A percentile compares a stretch with the other conserved stretches of the same genome.
Conservation (phyloP, 73 alveolate species). For the Paramecium octaurelia region DNA sequence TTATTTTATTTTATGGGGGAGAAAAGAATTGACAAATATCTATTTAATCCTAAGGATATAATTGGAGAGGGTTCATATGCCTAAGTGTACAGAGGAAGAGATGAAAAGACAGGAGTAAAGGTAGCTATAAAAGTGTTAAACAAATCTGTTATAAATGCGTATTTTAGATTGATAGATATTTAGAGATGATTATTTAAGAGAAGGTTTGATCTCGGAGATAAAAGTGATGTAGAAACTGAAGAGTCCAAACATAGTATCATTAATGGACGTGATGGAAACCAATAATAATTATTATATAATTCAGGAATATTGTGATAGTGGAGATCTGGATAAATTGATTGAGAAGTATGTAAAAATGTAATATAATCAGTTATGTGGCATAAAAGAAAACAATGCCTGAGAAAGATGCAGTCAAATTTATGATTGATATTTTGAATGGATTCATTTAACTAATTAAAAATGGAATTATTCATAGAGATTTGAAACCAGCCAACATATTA, state of each 20-base stretch:
- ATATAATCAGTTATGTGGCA: neutral
- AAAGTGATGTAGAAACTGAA: conserved; percentile 53
- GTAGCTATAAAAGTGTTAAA: conserved; percentile 59
- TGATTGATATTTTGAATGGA: conserved; percentile 59
- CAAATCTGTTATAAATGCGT: conserved; percentile 51
- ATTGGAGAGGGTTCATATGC: conserved; percentile 64
- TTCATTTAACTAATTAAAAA: conserved; percentile 44
- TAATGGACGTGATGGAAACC: conserved; percentile 59
- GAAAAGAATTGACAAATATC: conserved; percentile 49
- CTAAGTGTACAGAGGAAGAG: conserved; percentile 57
- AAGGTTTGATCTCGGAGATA: conserved; percentile 55
- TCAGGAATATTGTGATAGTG: conserved; percentile 59
- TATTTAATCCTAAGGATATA: conserved; percentile 21
- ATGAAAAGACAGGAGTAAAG: conserved; percentile 55
- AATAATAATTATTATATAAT: conserved; percentile 54
- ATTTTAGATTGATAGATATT: neutral
- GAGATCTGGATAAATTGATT: conserved; percentile 47
- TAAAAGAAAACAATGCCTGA: conserved; percentile 44
- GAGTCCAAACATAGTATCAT: conserved; percentile 48
- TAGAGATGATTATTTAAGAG: conserved; percentile 58
- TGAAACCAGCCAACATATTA: conserved; percentile 62
- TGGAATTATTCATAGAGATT: conserved; percentile 66
- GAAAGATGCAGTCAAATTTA: conserved; percentile 48
- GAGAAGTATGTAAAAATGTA: neutral
- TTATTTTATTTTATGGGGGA: conserved; percentile 41